These are phyloP conservation scores for Vigna angularis DNA, from an alignment of 306 rosid genomes.

Conservation along the genomic window DNA sequence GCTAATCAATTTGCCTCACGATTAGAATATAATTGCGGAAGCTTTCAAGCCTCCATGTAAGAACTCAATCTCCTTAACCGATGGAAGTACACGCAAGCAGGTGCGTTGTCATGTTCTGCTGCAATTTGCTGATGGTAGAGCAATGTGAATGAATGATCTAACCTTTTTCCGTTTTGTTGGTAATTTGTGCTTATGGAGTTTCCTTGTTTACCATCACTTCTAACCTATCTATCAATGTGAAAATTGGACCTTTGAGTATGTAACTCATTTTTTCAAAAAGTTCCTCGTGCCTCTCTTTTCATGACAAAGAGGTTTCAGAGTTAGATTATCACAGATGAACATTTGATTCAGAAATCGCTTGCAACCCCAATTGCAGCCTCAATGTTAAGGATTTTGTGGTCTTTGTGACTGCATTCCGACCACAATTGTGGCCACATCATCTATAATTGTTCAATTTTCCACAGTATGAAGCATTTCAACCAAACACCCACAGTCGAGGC, in stretches of 20 bases:
- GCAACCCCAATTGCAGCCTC: background rate
- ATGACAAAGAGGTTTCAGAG: background rate
- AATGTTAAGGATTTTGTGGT: background rate
- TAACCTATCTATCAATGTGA: background rate
- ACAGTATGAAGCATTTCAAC: background rate
- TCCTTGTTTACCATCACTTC: background rate
- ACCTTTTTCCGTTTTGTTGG: background rate
- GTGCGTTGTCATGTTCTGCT: constrained; percentile 11
- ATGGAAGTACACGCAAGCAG: constrained; percentile 47
- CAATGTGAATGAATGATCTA: background rate
- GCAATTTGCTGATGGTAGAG: background rate
- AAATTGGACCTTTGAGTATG: background rate
- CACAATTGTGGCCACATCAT: background rate
- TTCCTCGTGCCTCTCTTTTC: constrained; percentile 2
- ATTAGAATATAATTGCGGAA: constrained; percentile 50
- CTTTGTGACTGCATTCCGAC: background rate
- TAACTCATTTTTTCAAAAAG: background rate
- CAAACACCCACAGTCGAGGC: background rate
- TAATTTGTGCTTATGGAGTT: background rate
- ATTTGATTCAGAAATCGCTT: background rate
- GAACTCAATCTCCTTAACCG: constrained; percentile 42
- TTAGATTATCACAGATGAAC: background rate
- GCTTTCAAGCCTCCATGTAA: constrained; percentile 50
- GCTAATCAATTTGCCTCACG: constrained; percentile 2
- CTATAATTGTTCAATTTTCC: background rate